phyloP scores from a whole-genome alignment of 495 filamentous ascomycete genomes.

The Trichoderma gamsii region DNA sequence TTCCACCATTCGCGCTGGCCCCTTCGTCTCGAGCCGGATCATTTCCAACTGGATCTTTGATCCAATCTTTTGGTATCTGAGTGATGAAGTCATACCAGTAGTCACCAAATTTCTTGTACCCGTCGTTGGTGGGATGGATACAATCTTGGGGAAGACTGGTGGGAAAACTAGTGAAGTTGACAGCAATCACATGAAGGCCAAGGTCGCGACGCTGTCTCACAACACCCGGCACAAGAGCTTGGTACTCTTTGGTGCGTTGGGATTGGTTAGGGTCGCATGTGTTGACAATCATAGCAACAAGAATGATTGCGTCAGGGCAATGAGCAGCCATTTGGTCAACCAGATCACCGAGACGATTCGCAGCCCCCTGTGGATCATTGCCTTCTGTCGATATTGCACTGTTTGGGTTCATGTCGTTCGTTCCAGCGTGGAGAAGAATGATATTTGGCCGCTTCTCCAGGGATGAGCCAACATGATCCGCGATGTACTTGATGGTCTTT shows the following conservation, averaged over 20 bases:
- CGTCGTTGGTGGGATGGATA: background rate
- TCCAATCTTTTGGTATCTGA: background rate
- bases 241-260: background rate
- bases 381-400: no score
- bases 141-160: background rate
- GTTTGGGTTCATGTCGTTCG: no score
- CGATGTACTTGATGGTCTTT: no score
- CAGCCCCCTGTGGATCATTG: no score
- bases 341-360: no score
- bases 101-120: background rate
- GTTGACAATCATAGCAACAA: background rate
- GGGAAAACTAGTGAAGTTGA: background rate
- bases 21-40: no score
- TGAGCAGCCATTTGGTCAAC: no score
- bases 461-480: no score
- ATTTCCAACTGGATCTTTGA: background rate
- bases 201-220: background rate
- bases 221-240: background rate
- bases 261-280: background rate
- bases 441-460: no score
- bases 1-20: no score
- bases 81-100: background rate
- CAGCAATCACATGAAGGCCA: background rate
- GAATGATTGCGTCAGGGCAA: background rate
- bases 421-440: no score